Conservation (phyloP, 139 green algal species). For the Limnomonas spitsbergensis region DNA sequence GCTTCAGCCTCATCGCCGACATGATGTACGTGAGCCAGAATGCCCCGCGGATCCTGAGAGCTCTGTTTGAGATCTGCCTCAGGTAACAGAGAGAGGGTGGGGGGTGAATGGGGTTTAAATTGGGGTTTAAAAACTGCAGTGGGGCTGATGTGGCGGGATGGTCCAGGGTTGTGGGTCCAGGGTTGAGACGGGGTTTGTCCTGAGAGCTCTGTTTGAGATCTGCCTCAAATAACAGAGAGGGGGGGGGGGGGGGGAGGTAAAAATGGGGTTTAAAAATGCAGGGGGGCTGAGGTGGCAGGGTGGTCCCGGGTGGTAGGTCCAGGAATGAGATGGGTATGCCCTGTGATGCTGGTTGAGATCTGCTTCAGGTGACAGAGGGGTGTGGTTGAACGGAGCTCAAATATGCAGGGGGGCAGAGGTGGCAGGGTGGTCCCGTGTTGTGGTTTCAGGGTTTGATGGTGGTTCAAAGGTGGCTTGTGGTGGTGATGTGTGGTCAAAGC, state of each 20-base stretch:
- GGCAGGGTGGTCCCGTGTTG: no score
- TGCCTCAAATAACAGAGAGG: slow-evolving; percentile 55
- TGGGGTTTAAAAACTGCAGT: slow-evolving; percentile 64
- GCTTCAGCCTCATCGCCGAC: slow-evolving; percentile 90
- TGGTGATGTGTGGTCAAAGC: no score
- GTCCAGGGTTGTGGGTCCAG: no score
- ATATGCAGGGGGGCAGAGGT: no score
- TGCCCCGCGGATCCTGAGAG: slow-evolving; percentile 81
- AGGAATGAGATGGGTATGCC: no score
- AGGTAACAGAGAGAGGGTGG: slow-evolving; percentile 42
- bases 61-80: slow-evolving; percentile 92
- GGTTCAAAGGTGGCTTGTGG: no score
- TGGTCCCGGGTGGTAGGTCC: no score
- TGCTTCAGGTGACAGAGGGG: slow-evolving; percentile 54
- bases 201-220: slow-evolving; percentile 93
- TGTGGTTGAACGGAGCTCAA: no score
- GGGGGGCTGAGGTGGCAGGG: no score
- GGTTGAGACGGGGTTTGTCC: no score
- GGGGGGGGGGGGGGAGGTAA: slow-evolving; percentile 70
- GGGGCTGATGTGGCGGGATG: no score
- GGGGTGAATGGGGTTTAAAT: slow-evolving; percentile 65
- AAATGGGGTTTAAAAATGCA: slow-evolving; percentile 61
- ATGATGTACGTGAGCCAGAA: slow-evolving; percentile 71
- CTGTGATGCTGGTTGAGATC: slow-evolving; percentile 91
- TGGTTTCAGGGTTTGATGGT: no score